phyloP scores from a whole-genome alignment of 192 early-diverging fungal species.

The Coemansia sp. region DNA sequence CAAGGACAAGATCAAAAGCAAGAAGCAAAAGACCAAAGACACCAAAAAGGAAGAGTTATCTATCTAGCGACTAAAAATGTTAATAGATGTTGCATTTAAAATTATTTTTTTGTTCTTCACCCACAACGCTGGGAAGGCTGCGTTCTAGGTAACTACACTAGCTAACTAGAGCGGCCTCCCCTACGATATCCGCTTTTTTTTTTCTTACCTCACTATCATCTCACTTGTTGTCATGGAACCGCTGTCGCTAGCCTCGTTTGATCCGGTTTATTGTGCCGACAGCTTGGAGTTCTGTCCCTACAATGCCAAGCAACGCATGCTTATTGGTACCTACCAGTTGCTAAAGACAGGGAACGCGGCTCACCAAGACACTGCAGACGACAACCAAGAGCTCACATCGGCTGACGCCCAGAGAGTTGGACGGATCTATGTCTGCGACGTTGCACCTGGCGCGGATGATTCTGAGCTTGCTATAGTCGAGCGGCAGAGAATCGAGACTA shows the following conservation, averaged over 20 bases:
- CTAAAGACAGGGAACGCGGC: conserved; percentile 13
- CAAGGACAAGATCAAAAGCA: neutral
- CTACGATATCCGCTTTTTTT: neutral
- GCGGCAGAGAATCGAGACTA: conserved; percentile 62
- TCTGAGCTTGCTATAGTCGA: conserved; percentile 29
- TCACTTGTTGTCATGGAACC: neutral
- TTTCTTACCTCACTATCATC: neutral
- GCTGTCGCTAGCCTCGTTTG: conserved; percentile 57
- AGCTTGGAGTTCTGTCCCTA: conserved; percentile 74
- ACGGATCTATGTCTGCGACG: conserved; percentile 65
- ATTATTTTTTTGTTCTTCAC: neutral
- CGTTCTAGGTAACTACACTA: neutral
- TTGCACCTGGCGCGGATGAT: conserved; percentile 28
- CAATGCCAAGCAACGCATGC: conserved; percentile 53
- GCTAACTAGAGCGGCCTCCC: neutral
- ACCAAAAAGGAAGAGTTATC: neutral
- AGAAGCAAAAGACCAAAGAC: conserved; percentile 16
- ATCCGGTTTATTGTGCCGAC: conserved; percentile 72
- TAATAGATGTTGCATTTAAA: neutral
- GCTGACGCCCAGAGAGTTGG: conserved; percentile 63
- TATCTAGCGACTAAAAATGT: neutral
- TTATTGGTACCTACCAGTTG: conserved; percentile 77
- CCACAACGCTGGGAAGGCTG: neutral
- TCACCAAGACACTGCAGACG: neutral
- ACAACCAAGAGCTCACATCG: conserved; percentile 24